Percentiles rank a stretch among this genome's conserved stretches.
Conservation (phyloP, 1,139 yeast genomes). For the Pichia terricola region DNA sequence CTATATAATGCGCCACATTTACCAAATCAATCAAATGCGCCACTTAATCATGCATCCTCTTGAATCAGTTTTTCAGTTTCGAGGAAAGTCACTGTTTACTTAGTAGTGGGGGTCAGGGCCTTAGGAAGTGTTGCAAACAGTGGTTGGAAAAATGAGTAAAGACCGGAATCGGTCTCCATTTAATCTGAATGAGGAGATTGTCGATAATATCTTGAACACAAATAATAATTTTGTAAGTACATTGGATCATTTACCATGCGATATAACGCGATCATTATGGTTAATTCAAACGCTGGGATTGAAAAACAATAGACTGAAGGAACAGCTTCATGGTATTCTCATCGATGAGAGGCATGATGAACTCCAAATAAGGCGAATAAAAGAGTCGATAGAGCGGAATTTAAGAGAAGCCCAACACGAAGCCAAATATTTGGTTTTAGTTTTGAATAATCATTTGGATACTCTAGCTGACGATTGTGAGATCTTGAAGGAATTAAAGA, state of each 20-base stretch:
- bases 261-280: constrained; percentile 39
- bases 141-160: not conserved
- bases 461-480: constrained; percentile 18
- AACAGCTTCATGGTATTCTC: constrained; percentile 5
- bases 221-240: constrained; percentile 27
- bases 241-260: constrained; percentile 42
- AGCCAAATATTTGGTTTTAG: constrained; percentile 14
- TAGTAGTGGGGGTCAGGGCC: no score
- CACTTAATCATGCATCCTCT: no score
- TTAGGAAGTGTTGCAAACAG: not conserved
- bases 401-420: constrained; percentile 19
- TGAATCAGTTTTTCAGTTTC: no score
- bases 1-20: no score
- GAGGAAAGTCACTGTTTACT: no score
- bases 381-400: constrained; percentile 10
- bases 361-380: not conserved
- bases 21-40: no score
- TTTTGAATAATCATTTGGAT: constrained; percentile 16
- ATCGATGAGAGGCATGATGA: not conserved
- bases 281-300: constrained; percentile 33
- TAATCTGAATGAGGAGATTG: not conserved
- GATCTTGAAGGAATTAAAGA: constrained; percentile 2
- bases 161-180: not conserved
- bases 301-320: constrained; percentile 18
- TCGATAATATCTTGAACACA: constrained; percentile 12